Percentiles rank a stretch among this genome's conserved stretches.
Conservation (phyloP, 192 early-diverging fungal genomes). For the Coemansia umbellata region DNA sequence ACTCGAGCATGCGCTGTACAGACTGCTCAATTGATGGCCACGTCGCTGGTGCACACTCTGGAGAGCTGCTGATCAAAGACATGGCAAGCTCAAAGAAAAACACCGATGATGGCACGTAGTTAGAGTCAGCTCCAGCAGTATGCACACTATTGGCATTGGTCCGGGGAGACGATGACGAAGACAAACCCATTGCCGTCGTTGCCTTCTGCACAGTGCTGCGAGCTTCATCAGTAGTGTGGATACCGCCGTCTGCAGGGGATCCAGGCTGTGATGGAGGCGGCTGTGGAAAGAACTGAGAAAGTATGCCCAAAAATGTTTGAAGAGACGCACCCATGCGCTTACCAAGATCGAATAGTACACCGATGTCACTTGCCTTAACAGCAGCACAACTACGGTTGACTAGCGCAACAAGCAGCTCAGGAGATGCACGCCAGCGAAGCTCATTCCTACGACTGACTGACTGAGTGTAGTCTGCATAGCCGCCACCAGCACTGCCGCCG, state of each 20-base stretch:
- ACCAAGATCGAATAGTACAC: conserved; percentile 4
- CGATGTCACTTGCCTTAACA: conserved; percentile 21
- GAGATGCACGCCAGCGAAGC: conserved; percentile 40
- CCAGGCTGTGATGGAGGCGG: conserved; percentile 23
- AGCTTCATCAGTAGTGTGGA: conserved; percentile 5
- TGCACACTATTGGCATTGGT: neutral
- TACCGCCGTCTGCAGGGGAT: conserved; percentile 20
- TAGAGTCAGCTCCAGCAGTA: neutral
- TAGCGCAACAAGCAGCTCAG: conserved; percentile 23
- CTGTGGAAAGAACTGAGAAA: conserved; percentile 30
- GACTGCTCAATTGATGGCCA: conserved; percentile 69
- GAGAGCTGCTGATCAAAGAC: conserved; percentile 10
- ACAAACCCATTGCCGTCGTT: neutral
- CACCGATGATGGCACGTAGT: conserved; percentile 35
- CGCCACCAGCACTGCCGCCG: neutral
- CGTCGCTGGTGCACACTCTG: conserved; percentile 18
- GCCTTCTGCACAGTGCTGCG: neutral
- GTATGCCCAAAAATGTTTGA: conserved; percentile 14
- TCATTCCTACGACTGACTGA: conserved; percentile 13
- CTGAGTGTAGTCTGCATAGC: conserved; percentile 1
- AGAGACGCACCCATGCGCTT: conserved; percentile 6
- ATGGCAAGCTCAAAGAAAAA: conserved; percentile 46
- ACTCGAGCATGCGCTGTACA: conserved; percentile 67
- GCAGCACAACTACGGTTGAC: conserved; percentile 23
- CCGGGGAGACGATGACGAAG: neutral